Evolutionary conservation across 2,329 filamentous ascomycete genomes (phyloP), one percentile per base, ranked within the genome.

Genomic region (Thelonectria olida): DNA sequence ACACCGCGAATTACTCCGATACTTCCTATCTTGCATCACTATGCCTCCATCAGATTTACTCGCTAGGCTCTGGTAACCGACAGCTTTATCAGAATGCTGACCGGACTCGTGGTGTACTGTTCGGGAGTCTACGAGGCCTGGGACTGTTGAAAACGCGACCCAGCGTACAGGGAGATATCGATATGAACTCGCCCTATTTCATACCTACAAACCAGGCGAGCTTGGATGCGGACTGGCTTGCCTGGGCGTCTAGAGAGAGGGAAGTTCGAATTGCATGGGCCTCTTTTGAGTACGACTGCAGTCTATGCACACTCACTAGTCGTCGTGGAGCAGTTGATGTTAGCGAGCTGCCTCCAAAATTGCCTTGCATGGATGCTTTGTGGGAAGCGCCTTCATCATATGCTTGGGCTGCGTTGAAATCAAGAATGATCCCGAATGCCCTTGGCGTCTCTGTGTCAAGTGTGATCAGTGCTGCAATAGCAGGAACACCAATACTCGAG

Each of bases 221-320:
- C 12, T 27, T 66, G 8, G n/a, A 65, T 2, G 27, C n/a, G 8
- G 54, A 69, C 8, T 75, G 73, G 73, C 13, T 49, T 2, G 49
- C 66, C 0, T 76, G 73, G 74, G 62, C 64, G 13, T 51, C 50
- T 5, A 56, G 53, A 5, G 73, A 76, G 54, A 64, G 63, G 17
- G 70, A 67, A 20, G 64, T 61, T 23, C 64, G 73, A 12, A 61
- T 68, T 7, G 69, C 70, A 2, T 76, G 73, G 74, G 66, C 73
- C 15, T 69, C 71, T 7, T 76, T 76, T 28, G 73, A 76, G 44
- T 74, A 74, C 31, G 73, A 76, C 59, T 76, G 73, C 61, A 74
- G 67, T n/a, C 53, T 74, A 5, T 72, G 67, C 38, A 74, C 73
- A 4, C 61, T 76, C 20, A 75, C 72, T 1, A 68, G 66, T 36